Base-by-base conservation (phyloP, 257 asterid species). In the Dorcoceras hygrometricum region DNA sequence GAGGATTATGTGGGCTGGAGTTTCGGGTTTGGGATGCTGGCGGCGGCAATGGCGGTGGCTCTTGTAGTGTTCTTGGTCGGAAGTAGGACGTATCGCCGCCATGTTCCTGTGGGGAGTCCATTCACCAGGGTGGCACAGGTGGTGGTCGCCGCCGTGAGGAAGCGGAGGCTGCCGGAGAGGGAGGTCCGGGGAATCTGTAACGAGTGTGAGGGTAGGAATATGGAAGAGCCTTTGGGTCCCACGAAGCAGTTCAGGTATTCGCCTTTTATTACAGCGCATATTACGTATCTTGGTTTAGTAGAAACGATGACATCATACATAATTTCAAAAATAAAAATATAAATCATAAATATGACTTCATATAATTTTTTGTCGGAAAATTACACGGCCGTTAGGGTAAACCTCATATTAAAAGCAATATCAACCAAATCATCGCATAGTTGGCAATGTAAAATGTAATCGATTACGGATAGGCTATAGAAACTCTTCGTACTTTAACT, bases 81-180 rank as follows among this genome's bases (percentile, higher is more conserved):
- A 6, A 70, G 76, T 16, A 5, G 82, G 74, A 60, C 65, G 1
- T 88, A 88, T 63, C 72, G 84, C 43, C 66, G 46, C 23, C 76
- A 81, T 70, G 85, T 80, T 20, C 83, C 93, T 36, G 78, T 82
- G 9, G 90, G 89, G 56, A 88, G 95, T 78, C 90, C 95, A n/a
- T 82, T 85, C 65, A 83, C 90, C 22, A 78, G 84, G 84, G 80
- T 88, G 81, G 81, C 87, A 27, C 93, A 88, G 23, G 93, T 86
- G 76, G 73, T 81, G 56, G 87, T 76, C 5, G 87, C 93, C 62
- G 87, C 95, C 54, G 60, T 53, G 8, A 73, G 80, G 75, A 86
- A 88, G 71, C 73, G 85, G 74, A 67, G 69, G 71, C 23, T 78
- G 77, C 71, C 68, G 71, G 50, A 34, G 29, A 73, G 63, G 66